Conservation (phyloP, 2,329 filamentous ascomycete species). For the Colletotrichum lentis region DNA sequence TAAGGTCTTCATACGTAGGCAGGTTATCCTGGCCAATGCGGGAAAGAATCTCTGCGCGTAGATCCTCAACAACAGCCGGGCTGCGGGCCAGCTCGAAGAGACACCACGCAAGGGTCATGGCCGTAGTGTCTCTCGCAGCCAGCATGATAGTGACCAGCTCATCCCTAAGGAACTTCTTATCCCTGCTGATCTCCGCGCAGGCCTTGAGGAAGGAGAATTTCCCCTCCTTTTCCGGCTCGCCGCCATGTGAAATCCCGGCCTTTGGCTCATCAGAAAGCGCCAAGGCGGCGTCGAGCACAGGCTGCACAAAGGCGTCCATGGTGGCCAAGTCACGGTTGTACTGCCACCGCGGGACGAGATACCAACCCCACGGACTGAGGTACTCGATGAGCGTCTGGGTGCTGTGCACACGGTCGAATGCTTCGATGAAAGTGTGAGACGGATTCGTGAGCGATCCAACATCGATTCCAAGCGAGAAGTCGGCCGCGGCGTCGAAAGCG, state of each 20-base stretch:
- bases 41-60: conserved; percentile 51
- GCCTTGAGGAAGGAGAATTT: conserved; percentile 80
- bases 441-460: conserved; percentile 51
- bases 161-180: conserved; percentile 71
- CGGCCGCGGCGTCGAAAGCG: conserved; percentile 71
- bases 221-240: background rate
- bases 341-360: conserved; percentile 63
- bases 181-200: conserved; percentile 73
- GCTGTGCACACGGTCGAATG: background rate
- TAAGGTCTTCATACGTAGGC: conserved; percentile 41
- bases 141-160: conserved; percentile 76
- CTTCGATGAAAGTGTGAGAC: conserved; percentile 17
- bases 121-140: conserved; percentile 64
- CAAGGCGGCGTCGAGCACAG: conserved; percentile 67
- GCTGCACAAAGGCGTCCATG: conserved; percentile 72
- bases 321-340: conserved; percentile 73
- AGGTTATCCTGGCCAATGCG: conserved; percentile 56
- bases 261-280: conserved; percentile 64
- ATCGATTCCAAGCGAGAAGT: conserved; percentile 71
- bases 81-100: conserved; percentile 53
- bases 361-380: conserved; percentile 56
- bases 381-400: background rate
- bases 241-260: conserved; percentile 61
- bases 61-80: conserved; percentile 50
- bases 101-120: conserved; percentile 57